Base-by-base conservation (phyloP, 2,329 filamentous ascomycete species). In the Golovinomyces cichoracearum region DNA sequence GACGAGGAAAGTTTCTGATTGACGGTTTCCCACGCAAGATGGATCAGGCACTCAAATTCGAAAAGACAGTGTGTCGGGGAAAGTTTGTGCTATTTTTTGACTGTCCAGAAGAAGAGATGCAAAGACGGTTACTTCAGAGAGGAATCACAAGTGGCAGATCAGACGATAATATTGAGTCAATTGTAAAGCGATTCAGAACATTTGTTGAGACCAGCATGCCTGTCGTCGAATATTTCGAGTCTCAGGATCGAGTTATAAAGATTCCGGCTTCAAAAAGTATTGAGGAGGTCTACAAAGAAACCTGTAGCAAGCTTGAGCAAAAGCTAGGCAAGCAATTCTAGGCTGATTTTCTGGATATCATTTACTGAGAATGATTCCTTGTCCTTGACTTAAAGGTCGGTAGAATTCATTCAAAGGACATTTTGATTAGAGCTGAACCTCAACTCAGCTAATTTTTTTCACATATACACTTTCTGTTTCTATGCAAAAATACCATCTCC, bases 191-290 rank as follows among this genome's bases (percentile, higher is more conserved):
- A 50, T 98, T 98, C 72, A 78, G 76, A 61, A 86, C 80, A 3
- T 98, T 95, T 61, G 69, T 92, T 57, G 85, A 95, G 65, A 93
- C 85, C 1, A 93, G 84, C 66, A 94, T 95, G 88, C 90, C 90
- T 23, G 90, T 95, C 44, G 84, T 98, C 49, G 73, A 93, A 57
- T 75, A 83, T 62, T 95, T 81, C 63, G 77, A 80, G 60, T 69
- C 70, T 58, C 69, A 86, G 65, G 76, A 74, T 57, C 78, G 78
- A 61, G 84, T 95, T 15, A 74, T 93, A 62, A 82, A 78, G 66
- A 72, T 95, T 41, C 70, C 78, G 57, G 83, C 86, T 26, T 79
- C 76, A 23, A 71, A 74, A 40, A 58, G 65, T 6, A 78, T 83
- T 2, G 76, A 83, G 25, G 70, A 61, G 58, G 75, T 79, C 45